Percentiles rank a stretch among this genome's conserved stretches.
These are phyloP conservation scores for Skeletonema marinoi DNA, from an alignment of 108 stramenopile genomes.

Conservation along the genomic window DNA sequence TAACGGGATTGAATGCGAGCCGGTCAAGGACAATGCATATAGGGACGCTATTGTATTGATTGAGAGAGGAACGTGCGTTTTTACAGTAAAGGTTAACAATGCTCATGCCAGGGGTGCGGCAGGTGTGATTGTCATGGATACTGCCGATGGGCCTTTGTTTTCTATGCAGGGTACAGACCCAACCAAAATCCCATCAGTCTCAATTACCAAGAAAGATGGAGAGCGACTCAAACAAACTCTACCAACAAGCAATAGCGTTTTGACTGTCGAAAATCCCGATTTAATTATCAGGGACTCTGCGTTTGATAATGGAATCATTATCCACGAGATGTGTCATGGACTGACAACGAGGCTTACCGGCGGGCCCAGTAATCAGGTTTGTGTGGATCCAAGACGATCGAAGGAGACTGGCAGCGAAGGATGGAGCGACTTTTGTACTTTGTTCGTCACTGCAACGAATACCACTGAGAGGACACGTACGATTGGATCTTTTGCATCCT, in stretches of 20 bases:
- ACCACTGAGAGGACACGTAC: background rate
- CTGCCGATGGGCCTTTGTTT: background rate
- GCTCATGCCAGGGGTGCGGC: background rate
- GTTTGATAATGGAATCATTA: background rate
- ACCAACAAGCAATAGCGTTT: background rate
- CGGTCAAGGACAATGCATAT: background rate
- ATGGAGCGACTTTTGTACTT: conserved; percentile 14
- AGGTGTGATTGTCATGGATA: background rate
- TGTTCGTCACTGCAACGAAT: conserved; percentile 11
- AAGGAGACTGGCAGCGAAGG: conserved; percentile 7
- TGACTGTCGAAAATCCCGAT: background rate
- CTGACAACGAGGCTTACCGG: background rate
- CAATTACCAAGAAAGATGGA: background rate
- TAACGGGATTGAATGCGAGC: background rate
- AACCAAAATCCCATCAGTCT: background rate
- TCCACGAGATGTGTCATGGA: background rate
- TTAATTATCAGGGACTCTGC: background rate
- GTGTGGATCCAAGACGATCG: background rate
- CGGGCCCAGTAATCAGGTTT: background rate
- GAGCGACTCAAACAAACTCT: background rate
- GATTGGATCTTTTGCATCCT: background rate
- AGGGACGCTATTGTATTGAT: background rate
- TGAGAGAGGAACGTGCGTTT: background rate
- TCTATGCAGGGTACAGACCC: background rate
- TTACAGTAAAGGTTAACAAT: background rate